Conservation (phyloP, 306 rosid species). For the Cicer chorassanicum region DNA sequence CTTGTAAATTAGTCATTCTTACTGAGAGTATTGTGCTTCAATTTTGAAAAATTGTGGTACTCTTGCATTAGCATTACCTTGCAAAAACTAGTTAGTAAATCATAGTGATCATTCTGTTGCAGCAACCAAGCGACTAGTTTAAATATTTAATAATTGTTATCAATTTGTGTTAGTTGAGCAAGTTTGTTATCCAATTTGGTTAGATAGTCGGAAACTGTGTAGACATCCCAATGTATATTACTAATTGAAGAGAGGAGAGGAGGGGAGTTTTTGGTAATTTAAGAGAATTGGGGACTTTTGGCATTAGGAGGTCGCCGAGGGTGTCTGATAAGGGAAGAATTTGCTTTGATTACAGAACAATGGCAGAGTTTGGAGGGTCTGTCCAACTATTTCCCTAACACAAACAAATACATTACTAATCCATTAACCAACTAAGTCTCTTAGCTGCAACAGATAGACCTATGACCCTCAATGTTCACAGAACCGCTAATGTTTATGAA, state of each 20-base stretch:
- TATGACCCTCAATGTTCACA: background rate
- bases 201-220: background rate
- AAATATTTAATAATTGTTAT: slow-evolving; percentile 3
- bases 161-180: background rate
- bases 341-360: background rate
- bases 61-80: too few species aligned
- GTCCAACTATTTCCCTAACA: background rate
- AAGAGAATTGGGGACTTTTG: background rate
- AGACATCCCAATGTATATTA: background rate
- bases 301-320: background rate
- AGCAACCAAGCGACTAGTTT: background rate
- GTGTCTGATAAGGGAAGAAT: background rate
- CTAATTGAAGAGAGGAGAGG: background rate
- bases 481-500: too few species aligned
- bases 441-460: background rate
- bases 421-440: background rate
- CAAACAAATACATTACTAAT: background rate
- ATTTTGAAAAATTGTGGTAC: too few species aligned
- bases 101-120: background rate
- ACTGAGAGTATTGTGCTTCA: too few species aligned
- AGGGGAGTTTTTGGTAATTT: background rate
- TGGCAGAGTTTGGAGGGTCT: background rate
- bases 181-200: background rate
- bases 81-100: too few species aligned
- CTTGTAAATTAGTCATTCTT: background rate